Percentiles rank a stretch among this genome's conserved stretches.
Evolutionary conservation across 78 protist species (phyloP).

Genomic region (Abeoforma whisleri): DNA sequence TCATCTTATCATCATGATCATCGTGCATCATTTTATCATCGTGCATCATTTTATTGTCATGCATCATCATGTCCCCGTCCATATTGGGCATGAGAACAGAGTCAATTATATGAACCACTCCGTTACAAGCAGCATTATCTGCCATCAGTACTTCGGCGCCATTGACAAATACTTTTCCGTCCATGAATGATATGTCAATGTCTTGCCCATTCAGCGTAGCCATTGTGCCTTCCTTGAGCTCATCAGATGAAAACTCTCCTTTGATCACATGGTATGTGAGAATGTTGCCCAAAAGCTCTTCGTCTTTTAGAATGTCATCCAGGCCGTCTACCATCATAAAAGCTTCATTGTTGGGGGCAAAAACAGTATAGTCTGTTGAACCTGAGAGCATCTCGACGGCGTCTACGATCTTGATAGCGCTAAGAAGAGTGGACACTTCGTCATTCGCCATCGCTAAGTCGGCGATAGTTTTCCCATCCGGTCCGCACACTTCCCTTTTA

Average conservation of each 20-base stretch:
- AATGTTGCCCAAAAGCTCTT: not conserved
- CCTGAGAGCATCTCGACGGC: not conserved
- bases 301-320: not conserved
- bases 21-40: too few species aligned
- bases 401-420: not conserved
- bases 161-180: not conserved
- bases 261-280: not conserved
- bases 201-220: not conserved
- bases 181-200: not conserved
- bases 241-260: slow-evolving; percentile 9
- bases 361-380: not conserved
- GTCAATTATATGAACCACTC: slow-evolving; percentile 19
- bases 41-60: too few species aligned
- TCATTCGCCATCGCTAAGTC: slow-evolving; percentile 1
- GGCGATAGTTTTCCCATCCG: not conserved
- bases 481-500: too few species aligned
- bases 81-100: not conserved
- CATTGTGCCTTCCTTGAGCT: not conserved
- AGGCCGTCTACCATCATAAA: not conserved
- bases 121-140: slow-evolving; percentile 13
- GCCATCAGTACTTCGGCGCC: not conserved
- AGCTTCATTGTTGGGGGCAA: slow-evolving; percentile 25
- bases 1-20: too few species aligned
- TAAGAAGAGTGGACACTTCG: not conserved
- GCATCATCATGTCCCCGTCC: too few species aligned